phyloP scores from a whole-genome alignment of 495 filamentous ascomycete species.

The Glonium stellatum region DNA sequence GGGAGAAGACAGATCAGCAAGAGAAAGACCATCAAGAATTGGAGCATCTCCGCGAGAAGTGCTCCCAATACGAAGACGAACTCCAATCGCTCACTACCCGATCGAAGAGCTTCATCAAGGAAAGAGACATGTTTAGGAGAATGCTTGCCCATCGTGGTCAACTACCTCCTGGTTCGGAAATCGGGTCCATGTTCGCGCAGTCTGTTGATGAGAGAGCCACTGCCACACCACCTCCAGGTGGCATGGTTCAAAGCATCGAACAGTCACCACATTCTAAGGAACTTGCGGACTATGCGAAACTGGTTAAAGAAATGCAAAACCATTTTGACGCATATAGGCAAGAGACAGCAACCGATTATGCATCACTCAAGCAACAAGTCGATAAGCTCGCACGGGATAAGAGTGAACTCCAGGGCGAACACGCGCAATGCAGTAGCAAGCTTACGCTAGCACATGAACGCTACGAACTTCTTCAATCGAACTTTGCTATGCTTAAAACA shows the following conservation, averaged over 20 bases:
- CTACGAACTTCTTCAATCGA: constrained; percentile 83
- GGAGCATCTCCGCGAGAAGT: constrained; percentile 57
- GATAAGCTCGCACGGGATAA: constrained; percentile 77
- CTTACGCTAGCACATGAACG: constrained; percentile 73
- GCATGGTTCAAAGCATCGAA: constrained; percentile 39
- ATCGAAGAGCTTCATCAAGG: constrained; percentile 85
- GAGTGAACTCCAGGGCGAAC: constrained; percentile 68
- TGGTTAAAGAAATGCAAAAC: constrained; percentile 76
- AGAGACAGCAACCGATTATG: constrained; percentile 71
- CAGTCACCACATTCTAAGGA: constrained; percentile 40
- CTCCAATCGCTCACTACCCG: constrained; percentile 68
- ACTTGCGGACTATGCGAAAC: constrained; percentile 54
- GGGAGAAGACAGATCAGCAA: constrained; percentile 58
- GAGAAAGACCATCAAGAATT: constrained; percentile 68
- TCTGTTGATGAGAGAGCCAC: constrained; percentile 46
- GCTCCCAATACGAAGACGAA: constrained; percentile 60
- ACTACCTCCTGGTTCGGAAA: constrained; percentile 52
- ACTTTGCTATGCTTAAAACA: constrained; percentile 69
- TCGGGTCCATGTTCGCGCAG: constrained; percentile 57
- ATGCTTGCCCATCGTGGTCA: constrained; percentile 76
- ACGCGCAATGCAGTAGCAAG: constrained; percentile 69
- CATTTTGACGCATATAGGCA: constrained; percentile 87
- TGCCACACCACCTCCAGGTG: constrained; percentile 37
- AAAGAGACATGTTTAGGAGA: constrained; percentile 93
- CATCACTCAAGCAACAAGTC: constrained; percentile 76